These are phyloP conservation scores for Pilaira anomala DNA, from an alignment of 192 early-diverging fungal genomes.

Conservation along the genomic window DNA sequence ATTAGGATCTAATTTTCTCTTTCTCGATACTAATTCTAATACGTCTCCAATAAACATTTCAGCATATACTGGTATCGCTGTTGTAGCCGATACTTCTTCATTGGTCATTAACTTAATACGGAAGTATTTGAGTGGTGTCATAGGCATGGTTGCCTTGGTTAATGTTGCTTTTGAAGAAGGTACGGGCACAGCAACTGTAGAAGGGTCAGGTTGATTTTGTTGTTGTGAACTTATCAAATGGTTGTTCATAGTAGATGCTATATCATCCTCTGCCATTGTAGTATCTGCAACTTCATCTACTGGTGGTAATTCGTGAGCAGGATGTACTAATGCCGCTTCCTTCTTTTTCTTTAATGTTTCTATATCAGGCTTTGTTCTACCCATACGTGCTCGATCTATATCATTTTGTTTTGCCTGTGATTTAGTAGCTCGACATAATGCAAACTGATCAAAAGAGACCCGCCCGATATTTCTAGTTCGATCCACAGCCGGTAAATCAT, in stretches of 20 bases:
- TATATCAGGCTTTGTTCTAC: slow-evolving; percentile 21
- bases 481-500: slow-evolving; percentile 95
- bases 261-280: neutral
- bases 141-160: slow-evolving; percentile 39
- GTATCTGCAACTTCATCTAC: neutral
- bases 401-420: slow-evolving; percentile 58
- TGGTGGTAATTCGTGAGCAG: neutral
- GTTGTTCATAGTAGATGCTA: neutral
- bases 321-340: neutral
- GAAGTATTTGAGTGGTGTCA: slow-evolving; percentile 42
- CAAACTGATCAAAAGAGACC: slow-evolving; percentile 90
- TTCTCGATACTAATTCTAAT: slow-evolving; percentile 81
- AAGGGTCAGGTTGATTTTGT: slow-evolving; percentile 22
- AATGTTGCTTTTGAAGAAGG: slow-evolving; percentile 38
- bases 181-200: slow-evolving; percentile 34
- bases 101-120: slow-evolving; percentile 51
- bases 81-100: slow-evolving; percentile 84
- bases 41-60: slow-evolving; percentile 76
- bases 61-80: slow-evolving; percentile 74
- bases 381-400: slow-evolving; percentile 27
- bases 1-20: slow-evolving; percentile 80
- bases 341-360: slow-evolving; percentile 18
- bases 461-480: slow-evolving; percentile 79
- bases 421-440: slow-evolving; percentile 74
- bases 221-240: neutral